Base-by-base conservation (phyloP, 2,329 filamentous ascomycete genomes). In the Neonectria hederae region DNA sequence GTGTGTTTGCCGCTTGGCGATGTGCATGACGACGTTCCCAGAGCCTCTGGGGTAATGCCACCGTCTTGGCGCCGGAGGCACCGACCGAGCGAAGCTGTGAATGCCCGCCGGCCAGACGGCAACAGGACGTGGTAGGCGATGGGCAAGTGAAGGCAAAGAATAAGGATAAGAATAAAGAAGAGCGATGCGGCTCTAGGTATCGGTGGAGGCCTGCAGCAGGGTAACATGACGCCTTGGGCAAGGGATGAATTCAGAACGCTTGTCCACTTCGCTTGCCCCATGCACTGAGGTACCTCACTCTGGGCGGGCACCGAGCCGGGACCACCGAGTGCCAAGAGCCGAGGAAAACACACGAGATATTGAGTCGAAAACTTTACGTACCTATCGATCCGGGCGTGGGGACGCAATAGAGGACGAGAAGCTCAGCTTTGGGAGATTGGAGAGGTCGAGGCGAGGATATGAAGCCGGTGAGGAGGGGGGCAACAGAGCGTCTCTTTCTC, bases 1-100 rank as follows among this genome's bases (percentile, higher is more conserved):
- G 67, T 72, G 64, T 65, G 60, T 73, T 67, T 73, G 73, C 75
- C 74, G 72, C 75, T 76, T 76, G 75, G 74, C 74, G 67, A 76
- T 72, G 62, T 72, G 68, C 69, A 76, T 72, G 65, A 72, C 70
- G 67, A 68, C 67, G 66, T 68, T 56, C 63, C 64, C 65, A 63
- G 65, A 56, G 32, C 51, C 55, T 59, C 61, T 63, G 61, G 61
- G 55, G 61, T 63, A 63, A 43, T 51, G 43, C 55, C 54, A 63
- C 38, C 42, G 32, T 63, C 61, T 63, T 63, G 61, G 55, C 61
- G 58, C 54, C 55, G 30, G 42, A 51, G 22, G 45, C 32, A 32
- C 48, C 48, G 48, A 51, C 48, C 35, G 46, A 49, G 24, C 28
- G 19, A 32, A 13, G n/a, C 46, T 19, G 17, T 13, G 45, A 11